Percentiles rank a stretch among this genome's conserved stretches.
Evolutionary conservation across 2,329 filamentous ascomycete species (phyloP).

Genomic region (Chaetomium sp.): DNA sequence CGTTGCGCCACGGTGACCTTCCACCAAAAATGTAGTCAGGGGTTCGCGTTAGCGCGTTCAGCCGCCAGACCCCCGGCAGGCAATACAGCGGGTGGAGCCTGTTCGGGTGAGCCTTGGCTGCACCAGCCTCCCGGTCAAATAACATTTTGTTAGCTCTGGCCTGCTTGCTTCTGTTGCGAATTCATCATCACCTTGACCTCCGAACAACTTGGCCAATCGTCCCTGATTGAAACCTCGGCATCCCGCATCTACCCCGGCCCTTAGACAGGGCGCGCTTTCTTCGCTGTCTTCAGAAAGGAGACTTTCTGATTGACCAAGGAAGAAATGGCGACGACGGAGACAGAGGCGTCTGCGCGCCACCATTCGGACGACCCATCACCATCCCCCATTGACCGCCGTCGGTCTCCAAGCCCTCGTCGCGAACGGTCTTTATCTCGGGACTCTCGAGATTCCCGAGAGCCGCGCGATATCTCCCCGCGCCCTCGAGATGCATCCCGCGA

Average conservation of each 20-base stretch:
- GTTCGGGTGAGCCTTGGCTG: conserved; percentile 1
- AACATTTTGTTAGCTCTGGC: conserved; percentile 19
- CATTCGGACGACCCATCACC: conserved; percentile 31
- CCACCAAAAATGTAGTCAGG: conserved; percentile 24
- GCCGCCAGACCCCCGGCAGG: conserved; percentile 14
- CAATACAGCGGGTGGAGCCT: conserved; percentile 22
- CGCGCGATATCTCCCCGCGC: conserved; percentile 15
- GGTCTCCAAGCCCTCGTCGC: conserved; percentile 23
- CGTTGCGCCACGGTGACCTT: conserved; percentile 28
- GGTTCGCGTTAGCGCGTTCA: conserved; percentile 29
- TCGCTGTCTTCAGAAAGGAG: not conserved
- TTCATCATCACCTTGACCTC: conserved; percentile 3
- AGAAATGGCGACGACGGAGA: conserved; percentile 31
- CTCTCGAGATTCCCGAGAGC: conserved; percentile 1
- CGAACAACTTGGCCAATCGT: not conserved
- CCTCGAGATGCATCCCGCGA: conserved; percentile 8
- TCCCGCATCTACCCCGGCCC: not conserved
- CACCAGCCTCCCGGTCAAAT: conserved; percentile 25
- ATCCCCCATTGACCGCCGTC: conserved; percentile 23
- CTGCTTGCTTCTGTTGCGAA: conserved; percentile 4
- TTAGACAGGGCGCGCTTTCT: not conserved
- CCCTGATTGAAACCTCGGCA: not conserved
- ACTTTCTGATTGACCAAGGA: conserved; percentile 9
- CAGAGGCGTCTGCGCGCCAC: conserved; percentile 31
- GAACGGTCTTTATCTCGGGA: conserved; percentile 21